Base-by-base conservation (phyloP, 2,329 filamentous ascomycete genomes). In the Nannizziopsis barbatae region DNA sequence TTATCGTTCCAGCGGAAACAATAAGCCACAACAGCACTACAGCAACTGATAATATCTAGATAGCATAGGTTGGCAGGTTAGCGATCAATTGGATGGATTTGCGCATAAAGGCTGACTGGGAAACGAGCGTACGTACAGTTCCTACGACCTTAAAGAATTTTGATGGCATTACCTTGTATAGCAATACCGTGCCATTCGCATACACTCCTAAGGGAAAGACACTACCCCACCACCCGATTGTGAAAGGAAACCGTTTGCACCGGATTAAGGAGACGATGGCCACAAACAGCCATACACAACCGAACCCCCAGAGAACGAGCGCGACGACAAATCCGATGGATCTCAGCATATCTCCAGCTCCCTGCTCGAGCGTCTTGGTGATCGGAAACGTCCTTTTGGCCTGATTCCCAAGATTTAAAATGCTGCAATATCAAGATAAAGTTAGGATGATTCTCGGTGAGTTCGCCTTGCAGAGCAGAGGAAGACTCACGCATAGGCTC, bases 151-250 rank as follows among this genome's bases (percentile, higher is more conserved):
- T 64, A 55, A 81, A 81, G 56, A 81, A 79, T 11, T 59, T 45
- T 32, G 71, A 78, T 0, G 73, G 71, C 51, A 80, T 66, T 51
- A 78, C 72, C 17, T 66, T 62, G 1, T 72, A 75, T 37, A 68
- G 58, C 37, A 64, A 59, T 33, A 64, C 63, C 2, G 66, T 68
- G 50, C 62, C 69, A 7, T 72, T 61, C 0, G 76, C 70, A 58
- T 74, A 79, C 0, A 79, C 76, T 2, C 77, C 77, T 1, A 78
- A 56, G 0, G 76, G 77, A 53, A 80, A 80, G 0, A 72, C 76
- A 51, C 79, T 79, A 2, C 73, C 74, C 76, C 75, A 80, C 76
- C 76, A 78, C 11, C 76, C 77, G 63, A 80, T 76, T 56, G 80
- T 80, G 60, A 81, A 80, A 0, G 75, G 74, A 52, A 80, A 76